A percentile compares a stretch with the other conserved stretches of the same genome.
phyloP scores from a whole-genome alignment of 257 asterid species.

The Solanum gandarillasii region DNA sequence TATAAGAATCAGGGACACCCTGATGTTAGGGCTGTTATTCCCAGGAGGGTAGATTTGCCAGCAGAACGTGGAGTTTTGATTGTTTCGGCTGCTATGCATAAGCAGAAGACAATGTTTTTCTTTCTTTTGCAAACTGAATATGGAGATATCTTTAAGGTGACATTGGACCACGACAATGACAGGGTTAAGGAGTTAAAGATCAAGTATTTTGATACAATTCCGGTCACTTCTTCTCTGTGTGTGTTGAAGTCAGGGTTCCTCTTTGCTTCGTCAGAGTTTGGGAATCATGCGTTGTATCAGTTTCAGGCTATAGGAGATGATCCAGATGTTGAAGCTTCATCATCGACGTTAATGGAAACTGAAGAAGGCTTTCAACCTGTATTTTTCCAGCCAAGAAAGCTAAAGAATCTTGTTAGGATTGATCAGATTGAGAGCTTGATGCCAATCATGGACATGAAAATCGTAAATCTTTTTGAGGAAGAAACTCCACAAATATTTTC shows the following conservation, averaged over 20 bases:
- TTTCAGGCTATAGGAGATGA: slow-evolving; percentile 95
- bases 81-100: slow-evolving; percentile 91
- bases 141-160: slow-evolving; percentile 87
- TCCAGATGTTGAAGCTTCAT: slow-evolving; percentile 91
- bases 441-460: slow-evolving; percentile 95
- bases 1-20: slow-evolving; percentile 96
- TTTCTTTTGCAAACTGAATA: slow-evolving; percentile 96
- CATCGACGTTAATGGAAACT: slow-evolving; percentile 89
- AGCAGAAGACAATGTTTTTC: slow-evolving; percentile 95
- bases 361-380: slow-evolving; percentile 98
- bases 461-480: slow-evolving; percentile 80
- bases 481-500: slow-evolving; percentile 94
- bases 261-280: slow-evolving; percentile 97
- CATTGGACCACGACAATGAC: slow-evolving; percentile 75
- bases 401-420: slow-evolving; percentile 83
- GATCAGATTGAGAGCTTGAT: slow-evolving; percentile 93
- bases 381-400: slow-evolving; percentile 90
- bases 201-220: slow-evolving; percentile 91
- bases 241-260: slow-evolving; percentile 94
- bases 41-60: slow-evolving; percentile 89
- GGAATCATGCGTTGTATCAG: slow-evolving; percentile 94
- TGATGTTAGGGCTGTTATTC: slow-evolving; percentile 92
- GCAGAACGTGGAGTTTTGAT: slow-evolving; percentile 96
- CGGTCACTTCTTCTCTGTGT: slow-evolving; percentile 85
- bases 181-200: slow-evolving; percentile 84